phyloP scores from a whole-genome alignment of 106 monocot species.

The Dendrobium catenatum region DNA sequence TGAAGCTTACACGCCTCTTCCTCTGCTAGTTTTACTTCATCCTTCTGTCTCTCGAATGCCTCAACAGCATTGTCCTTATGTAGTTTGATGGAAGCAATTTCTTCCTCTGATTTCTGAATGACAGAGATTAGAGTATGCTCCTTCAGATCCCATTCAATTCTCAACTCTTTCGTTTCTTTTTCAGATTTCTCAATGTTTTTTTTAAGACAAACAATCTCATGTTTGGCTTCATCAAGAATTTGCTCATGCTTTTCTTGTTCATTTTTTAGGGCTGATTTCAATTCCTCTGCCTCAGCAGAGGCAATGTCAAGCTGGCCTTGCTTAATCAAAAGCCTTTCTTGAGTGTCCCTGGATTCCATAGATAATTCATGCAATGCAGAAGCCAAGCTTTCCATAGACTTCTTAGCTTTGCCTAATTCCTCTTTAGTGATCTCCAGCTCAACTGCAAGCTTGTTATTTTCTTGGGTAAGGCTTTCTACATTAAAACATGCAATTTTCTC shows the following conservation, averaged over 20 bases:
- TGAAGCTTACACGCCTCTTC: slow-evolving; percentile 15
- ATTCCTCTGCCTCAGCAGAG: slow-evolving; percentile 23
- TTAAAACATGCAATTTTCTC: slow-evolving; percentile 19
- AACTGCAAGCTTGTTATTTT: slow-evolving; percentile 24
- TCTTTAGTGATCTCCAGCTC: slow-evolving; percentile 28
- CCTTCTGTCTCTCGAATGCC: slow-evolving; percentile 26
- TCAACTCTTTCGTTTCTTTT: slow-evolving; percentile 28
- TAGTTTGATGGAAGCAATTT: slow-evolving; percentile 26
- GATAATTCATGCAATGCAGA: slow-evolving; percentile 52
- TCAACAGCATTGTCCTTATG: slow-evolving; percentile 24
- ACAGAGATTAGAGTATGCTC: slow-evolving; percentile 26
- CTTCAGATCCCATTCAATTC: slow-evolving; percentile 39
- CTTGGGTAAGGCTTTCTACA: slow-evolving; percentile 23
- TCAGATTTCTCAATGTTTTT: slow-evolving; percentile 32
- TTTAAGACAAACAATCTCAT: slow-evolving; percentile 46
- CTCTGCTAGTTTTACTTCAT: slow-evolving; percentile 19
- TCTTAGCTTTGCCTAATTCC: slow-evolving; percentile 39
- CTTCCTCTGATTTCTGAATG: slow-evolving; percentile 52
- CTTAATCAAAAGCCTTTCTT: slow-evolving; percentile 39
- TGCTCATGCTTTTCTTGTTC: slow-evolving; percentile 30
- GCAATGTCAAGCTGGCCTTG: slow-evolving; percentile 37
- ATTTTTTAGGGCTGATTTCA: slow-evolving; percentile 33
- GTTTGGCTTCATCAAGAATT: slow-evolving; percentile 44
- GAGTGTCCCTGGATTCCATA: slow-evolving; percentile 38
- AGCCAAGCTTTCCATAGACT: slow-evolving; percentile 49